These are phyloP conservation scores for Mycena crocata DNA, from an alignment of 768 basidiomycete genomes.

Conservation along the genomic window DNA sequence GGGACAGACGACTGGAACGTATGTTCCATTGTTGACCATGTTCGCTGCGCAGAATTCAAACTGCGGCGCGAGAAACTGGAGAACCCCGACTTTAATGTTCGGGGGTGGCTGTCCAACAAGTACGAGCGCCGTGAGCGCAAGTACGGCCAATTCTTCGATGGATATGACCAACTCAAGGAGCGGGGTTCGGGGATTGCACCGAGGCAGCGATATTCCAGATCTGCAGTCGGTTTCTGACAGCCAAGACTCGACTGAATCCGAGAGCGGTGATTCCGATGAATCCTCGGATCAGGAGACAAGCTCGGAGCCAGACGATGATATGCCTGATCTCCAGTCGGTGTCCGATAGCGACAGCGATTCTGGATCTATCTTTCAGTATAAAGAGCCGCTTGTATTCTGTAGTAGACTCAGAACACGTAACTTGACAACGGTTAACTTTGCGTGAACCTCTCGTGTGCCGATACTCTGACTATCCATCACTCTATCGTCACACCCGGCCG, in stretches of 20 bases:
- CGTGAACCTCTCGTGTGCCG: neutral
- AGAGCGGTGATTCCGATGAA: too few relatives aligned
- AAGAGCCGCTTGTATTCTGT: neutral
- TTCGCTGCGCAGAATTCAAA: neutral
- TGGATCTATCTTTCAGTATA: neutral
- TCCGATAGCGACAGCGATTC: slow-evolving; percentile 45
- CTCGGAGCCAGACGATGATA: neutral
- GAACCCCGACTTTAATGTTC: neutral
- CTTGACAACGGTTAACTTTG: neutral
- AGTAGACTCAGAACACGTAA: neutral
- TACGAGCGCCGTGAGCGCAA: neutral
- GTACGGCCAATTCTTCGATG: neutral
- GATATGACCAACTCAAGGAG: neutral
- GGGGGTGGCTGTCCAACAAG: neutral
- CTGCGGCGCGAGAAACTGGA: neutral
- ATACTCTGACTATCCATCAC: neutral
- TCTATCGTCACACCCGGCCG: slow-evolving; percentile 8
- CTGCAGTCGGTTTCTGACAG: neutral
- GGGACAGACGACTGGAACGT: neutral
- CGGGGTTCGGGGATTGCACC: neutral
- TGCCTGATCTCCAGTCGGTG: neutral
- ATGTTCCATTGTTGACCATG: neutral
- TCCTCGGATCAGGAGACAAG: neutral
- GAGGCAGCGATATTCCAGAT: neutral
- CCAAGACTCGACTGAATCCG: too few relatives aligned